These are phyloP conservation scores for Agroathelia rolfsii DNA, from an alignment of 1,284 basidiomycete genomes.

Conservation along the genomic window DNA sequence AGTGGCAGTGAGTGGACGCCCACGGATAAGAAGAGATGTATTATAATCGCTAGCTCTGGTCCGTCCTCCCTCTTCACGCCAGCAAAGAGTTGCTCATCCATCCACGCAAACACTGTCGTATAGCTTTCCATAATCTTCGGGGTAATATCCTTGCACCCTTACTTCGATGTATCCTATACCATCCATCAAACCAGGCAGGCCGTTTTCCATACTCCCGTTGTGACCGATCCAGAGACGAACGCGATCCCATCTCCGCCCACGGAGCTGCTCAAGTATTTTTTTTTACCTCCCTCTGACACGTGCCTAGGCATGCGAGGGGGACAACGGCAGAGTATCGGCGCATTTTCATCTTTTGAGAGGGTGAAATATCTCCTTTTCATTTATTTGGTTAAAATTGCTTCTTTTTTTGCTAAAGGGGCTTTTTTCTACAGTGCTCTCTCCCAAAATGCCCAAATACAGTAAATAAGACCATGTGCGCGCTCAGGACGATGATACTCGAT, in stretches of 20 bases:
- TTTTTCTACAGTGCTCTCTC: no score
- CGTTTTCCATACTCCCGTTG: slow-evolving; percentile 78
- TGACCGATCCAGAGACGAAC: slow-evolving; percentile 59
- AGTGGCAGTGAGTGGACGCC: no score
- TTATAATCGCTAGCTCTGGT: no score
- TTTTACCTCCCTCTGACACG: slow-evolving; percentile 65
- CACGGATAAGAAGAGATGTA: no score
- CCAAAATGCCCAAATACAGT: slow-evolving; percentile 35
- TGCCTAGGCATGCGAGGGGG: slow-evolving; percentile 47
- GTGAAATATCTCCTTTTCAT: slow-evolving; percentile 26
- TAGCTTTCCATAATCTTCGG: no score
- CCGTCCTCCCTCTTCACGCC: no score
- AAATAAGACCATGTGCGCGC: slow-evolving; percentile 55
- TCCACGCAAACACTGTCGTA: no score
- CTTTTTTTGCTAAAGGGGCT: no score
- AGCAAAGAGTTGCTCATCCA: no score
- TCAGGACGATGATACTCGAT: slow-evolving; percentile 52
- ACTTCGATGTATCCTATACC: no score
- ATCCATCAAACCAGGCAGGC: slow-evolving; percentile 90
- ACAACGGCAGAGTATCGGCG: slow-evolving; percentile 54
- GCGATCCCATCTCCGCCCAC: slow-evolving; percentile 81
- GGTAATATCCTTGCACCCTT: no score
- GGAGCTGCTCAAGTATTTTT: slow-evolving; percentile 74
- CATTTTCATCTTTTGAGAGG: slow-evolving; percentile 67
- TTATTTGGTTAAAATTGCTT: neutral